Conservation (phyloP, 129 eudicot genomes). For the Artemisia annua region DNA sequence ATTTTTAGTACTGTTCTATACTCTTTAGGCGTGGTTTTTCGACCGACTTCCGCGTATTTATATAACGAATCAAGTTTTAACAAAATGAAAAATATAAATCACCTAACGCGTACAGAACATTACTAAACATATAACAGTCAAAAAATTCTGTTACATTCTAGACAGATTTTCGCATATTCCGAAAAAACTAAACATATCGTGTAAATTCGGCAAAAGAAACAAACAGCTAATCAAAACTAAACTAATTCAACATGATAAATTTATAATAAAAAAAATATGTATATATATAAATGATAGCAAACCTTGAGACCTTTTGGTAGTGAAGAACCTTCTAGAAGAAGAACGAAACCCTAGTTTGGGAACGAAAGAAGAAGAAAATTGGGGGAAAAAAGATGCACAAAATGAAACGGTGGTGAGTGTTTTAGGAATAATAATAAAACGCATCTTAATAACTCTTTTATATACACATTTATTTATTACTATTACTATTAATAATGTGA, state of each 20-base stretch:
- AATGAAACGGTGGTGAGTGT: constrained; percentile 43
- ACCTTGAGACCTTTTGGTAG: constrained; percentile 39
- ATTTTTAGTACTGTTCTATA: too few relatives aligned
- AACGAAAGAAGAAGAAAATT: constrained; percentile 25
- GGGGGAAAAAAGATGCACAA: constrained; percentile 46
- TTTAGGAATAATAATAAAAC: constrained; percentile 37
- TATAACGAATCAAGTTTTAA: too few relatives aligned
- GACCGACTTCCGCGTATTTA: too few relatives aligned
- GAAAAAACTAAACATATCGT: too few relatives aligned
- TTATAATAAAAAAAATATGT: neutral
- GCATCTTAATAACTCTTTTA: constrained; percentile 53
- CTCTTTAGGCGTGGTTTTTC: too few relatives aligned
- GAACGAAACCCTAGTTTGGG: constrained; percentile 23
- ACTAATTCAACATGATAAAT: neutral
- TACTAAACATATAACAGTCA: too few relatives aligned
- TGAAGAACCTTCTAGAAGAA: constrained; percentile 19
- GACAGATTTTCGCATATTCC: too few relatives aligned
- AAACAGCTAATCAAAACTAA: neutral
- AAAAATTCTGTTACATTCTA: too few relatives aligned
- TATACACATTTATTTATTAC: constrained; percentile 49
- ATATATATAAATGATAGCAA: too few relatives aligned
- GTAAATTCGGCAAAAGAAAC: too few relatives aligned
- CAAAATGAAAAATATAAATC: too few relatives aligned
- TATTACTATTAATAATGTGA: neutral
- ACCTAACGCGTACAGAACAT: too few relatives aligned